Evolutionary conservation across 169 alveolate species (phyloP).

Genomic region (Cryptosporidium viatorum): DNA sequence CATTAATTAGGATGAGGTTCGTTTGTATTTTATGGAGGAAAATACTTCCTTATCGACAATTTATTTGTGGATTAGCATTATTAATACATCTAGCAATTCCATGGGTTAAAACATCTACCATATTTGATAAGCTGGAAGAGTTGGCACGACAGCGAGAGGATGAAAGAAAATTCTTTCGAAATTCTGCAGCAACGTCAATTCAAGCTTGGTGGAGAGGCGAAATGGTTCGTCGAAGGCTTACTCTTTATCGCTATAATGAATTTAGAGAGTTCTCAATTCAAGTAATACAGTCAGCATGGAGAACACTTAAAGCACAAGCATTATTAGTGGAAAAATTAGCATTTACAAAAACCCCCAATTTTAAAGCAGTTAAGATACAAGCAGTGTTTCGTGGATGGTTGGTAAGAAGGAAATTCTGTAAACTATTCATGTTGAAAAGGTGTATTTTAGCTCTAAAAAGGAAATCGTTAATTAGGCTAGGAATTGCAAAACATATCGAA

Average conservation of each 20-base stretch:
- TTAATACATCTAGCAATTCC: constrained; percentile 66
- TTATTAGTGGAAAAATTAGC: constrained; percentile 65
- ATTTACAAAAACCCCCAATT: constrained; percentile 73
- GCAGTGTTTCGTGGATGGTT: constrained; percentile 74
- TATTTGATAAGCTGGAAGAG: constrained; percentile 68
- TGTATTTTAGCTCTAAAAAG: constrained; percentile 52
- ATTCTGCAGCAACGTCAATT: constrained; percentile 70
- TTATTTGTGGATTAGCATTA: constrained; percentile 58
- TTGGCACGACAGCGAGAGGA: constrained; percentile 69
- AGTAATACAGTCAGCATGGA: constrained; percentile 74
- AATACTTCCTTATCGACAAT: constrained; percentile 45
- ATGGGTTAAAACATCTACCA: constrained; percentile 73
- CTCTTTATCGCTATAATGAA: constrained; percentile 42
- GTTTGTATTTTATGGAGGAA: constrained; percentile 25
- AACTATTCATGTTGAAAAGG: constrained; percentile 61
- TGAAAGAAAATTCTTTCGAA: constrained; percentile 53
- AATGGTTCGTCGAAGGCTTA: constrained; percentile 68
- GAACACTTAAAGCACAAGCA: constrained; percentile 70
- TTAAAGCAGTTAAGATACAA: constrained; percentile 61
- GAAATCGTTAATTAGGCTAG: constrained; percentile 40
- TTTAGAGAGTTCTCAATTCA: constrained; percentile 68
- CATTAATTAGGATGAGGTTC: constrained; percentile 61
- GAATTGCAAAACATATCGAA: constrained; percentile 72
- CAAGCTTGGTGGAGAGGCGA: constrained; percentile 77
- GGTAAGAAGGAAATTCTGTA: constrained; percentile 38